Evolutionary conservation across 306 rosid genomes (phyloP), one percentile per base, ranked within the genome.

Genomic region (Sindora glabra): DNA sequence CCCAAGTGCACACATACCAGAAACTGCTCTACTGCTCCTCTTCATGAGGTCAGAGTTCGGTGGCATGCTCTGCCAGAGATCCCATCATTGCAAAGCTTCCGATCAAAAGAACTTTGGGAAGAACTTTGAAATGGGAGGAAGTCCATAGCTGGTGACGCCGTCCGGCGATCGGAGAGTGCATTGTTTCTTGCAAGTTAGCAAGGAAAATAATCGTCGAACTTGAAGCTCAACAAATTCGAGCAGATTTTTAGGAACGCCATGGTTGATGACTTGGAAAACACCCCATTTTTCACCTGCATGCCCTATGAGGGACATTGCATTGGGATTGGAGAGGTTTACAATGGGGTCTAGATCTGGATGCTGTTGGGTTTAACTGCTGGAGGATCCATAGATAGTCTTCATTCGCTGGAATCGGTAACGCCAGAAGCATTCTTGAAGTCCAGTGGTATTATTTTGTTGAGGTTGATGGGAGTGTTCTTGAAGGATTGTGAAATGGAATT

Each of bases 31-130:
- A 66, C 38, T 70, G 46, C 4, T 11, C 5, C 0, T 37, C 45
- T 50, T 59, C 65, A 21, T 59, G 50, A 5, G 85, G 83, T 87
- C 95, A 86, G 23, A 86, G 83, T 24, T 70, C 58, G 38, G 69
- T 10, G 19, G 71, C 76, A 48, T 83, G 72, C 24, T 80, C 70
- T 13, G 8, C 3, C 2, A 76, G 78, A 16, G 85, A 73, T 6
- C 77, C 83, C 9, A 53, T 14, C 15, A 80, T 54, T 1, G 79
- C 74, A 77, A 78, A 1, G 74, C 74, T 71, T 86, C 87, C 17
- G 79, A 60, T 85, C 85, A 83, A 76, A 83, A 39, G 0, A 33
- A 30, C 69, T 68, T 68, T 0, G 73, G 21, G 14, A 8, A 25
- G 39, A 66, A 72, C 3, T 14, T 2, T 0, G 83, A 40, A 37